A percentile compares a stretch with the other conserved stretches of the same genome.
These are phyloP conservation scores for Cardamine occulta DNA, from an alignment of 345 rosid genomes.

Conservation along the genomic window DNA sequence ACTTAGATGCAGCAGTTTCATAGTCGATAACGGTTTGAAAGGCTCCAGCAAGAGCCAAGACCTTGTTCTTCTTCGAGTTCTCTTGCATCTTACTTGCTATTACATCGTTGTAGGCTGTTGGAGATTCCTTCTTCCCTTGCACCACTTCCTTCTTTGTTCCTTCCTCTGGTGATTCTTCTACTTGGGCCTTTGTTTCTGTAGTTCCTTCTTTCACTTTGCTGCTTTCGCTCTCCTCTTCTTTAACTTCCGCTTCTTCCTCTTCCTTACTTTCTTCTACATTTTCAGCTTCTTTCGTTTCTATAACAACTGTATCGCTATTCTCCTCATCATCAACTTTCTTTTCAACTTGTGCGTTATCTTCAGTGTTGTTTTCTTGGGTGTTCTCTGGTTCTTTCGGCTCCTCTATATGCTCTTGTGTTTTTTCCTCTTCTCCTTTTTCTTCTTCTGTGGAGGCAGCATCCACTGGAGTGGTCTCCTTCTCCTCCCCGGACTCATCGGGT, in stretches of 20 bases:
- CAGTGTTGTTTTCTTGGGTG: slow-evolving; percentile 14
- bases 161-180: slow-evolving; percentile 52
- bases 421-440: slow-evolving; percentile 32
- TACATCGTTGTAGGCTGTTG: slow-evolving; percentile 80
- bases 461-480: slow-evolving; percentile 18
- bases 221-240: slow-evolving; percentile 35
- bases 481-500: slow-evolving; percentile 37
- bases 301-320: not conserved
- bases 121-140: slow-evolving; percentile 67
- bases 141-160: slow-evolving; percentile 36
- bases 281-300: slow-evolving; percentile 15
- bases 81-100: slow-evolving; percentile 70
- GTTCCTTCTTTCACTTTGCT: slow-evolving; percentile 20
- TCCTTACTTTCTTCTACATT: slow-evolving; percentile 18
- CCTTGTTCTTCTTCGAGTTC: slow-evolving; percentile 75
- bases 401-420: slow-evolving; percentile 26
- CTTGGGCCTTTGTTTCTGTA: slow-evolving; percentile 44
- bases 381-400: slow-evolving; percentile 36
- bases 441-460: slow-evolving; percentile 28
- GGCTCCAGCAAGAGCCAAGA: slow-evolving; percentile 84
- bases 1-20: slow-evolving; percentile 60
- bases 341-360: slow-evolving; percentile 36
- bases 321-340: slow-evolving; percentile 28
- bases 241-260: slow-evolving; percentile 31
- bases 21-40: slow-evolving; percentile 90